These are phyloP conservation scores for Aspergillus ochraceoroseus DNA, from an alignment of 2,329 filamentous ascomycete genomes.

Conservation along the genomic window DNA sequence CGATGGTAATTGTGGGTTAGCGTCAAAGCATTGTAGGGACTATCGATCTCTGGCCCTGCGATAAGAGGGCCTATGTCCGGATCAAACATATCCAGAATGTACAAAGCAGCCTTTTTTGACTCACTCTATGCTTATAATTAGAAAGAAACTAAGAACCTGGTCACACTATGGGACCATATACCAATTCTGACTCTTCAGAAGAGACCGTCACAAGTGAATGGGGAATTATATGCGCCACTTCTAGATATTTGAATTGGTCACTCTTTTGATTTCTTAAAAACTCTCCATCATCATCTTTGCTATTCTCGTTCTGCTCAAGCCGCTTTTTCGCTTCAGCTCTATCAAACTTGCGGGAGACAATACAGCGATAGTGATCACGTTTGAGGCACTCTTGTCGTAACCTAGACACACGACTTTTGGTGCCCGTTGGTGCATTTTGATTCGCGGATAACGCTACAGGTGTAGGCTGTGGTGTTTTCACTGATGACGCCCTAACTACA, in stretches of 20 bases:
- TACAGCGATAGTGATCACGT: conserved; percentile 3
- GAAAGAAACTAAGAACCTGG: neutral
- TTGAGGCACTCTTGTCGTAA: neutral
- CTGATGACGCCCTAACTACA: neutral
- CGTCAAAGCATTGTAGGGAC: conserved; percentile 19
- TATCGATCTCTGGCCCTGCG: conserved; percentile 20
- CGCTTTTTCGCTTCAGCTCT: conserved; percentile 1
- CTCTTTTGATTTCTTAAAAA: conserved; percentile 12
- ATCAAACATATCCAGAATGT: conserved; percentile 21
- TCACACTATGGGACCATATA: conserved; percentile 4
- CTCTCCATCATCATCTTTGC: conserved; percentile 20
- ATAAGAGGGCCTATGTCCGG: conserved; percentile 15
- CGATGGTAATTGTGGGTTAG: conserved; percentile 17
- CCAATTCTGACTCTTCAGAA: conserved; percentile 18
- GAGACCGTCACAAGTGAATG: conserved; percentile 19
- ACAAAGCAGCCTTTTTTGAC: conserved; percentile 16
- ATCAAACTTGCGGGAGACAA: conserved; percentile 6
- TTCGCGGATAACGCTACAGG: neutral
- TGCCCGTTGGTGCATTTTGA: neutral
- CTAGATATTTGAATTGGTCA: conserved; percentile 18
- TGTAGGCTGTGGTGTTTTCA: conserved; percentile 2
- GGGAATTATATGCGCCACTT: conserved; percentile 24
- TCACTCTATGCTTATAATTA: too few species aligned
- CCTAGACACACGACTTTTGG: neutral
- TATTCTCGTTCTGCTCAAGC: conserved; percentile 7